Base-by-base conservation (phyloP, 805 yeast genomes). In the Ogataea salicorniae region DNA sequence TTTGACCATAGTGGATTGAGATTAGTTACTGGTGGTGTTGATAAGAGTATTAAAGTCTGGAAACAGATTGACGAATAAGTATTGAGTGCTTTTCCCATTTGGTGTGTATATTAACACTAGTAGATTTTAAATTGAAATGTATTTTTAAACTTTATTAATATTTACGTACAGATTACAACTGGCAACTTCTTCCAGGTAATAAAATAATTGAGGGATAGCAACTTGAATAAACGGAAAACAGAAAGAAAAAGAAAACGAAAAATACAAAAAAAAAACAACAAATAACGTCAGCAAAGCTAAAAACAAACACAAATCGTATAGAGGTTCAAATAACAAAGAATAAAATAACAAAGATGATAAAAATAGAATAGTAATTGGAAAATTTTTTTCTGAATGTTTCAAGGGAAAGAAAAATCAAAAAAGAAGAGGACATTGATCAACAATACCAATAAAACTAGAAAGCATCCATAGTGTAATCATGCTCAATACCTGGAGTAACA, bases 381-480 rank as follows among this genome's bases (percentile, higher is more conserved):
- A 26, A 9, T 20, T 20, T 20, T 20, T 20, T 20, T 20, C 20
- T 22, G 15, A 29, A 23, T 26, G 41, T 41, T 43, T 22, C 22
- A 40, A 29, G 6, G 14, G 34, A n/a, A n/a, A 26, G 15, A 22
- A 41, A 38, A 39, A 13, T n/a, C 8, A 23, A 26, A 20, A 34
- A 34, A 5, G 29, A n/a, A 23, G 20, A 29, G 13, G 37, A 42
- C 17, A 17, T 15, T 34, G n/a, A 34, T 29, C 44, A 34, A 36
- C 22, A 34, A 16, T 6, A 17, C 7, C 29, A 34, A 13, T 13
- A 33, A 13, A 22, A 16, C 34, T 16, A 84, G 60, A 86, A 79
- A 1, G 96, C 97, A 64, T 90, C 91, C 97, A 92, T 94, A n/a
- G 99, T 94, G 63, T 90, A 90, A 60, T 94, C 99, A 66, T 92